phyloP scores from a whole-genome alignment of 257 asterid genomes.

The Scutellaria galericulata region DNA sequence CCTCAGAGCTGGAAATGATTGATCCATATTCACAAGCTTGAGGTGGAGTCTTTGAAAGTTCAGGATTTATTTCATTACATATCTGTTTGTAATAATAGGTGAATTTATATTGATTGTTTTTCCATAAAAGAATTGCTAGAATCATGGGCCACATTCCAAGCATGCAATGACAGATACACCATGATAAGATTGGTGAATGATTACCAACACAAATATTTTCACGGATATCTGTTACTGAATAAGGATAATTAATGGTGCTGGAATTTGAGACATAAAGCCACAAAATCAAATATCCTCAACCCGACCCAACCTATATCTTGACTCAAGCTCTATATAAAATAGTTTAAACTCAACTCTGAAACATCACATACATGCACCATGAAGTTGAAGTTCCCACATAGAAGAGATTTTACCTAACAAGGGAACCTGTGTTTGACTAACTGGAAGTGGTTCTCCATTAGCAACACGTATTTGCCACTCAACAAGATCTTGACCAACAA shows the following conservation, averaged over 20 bases:
- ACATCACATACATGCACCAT: conserved; percentile 23
- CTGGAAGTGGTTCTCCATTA: conserved; percentile 93
- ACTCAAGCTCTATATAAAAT: conserved; percentile 17
- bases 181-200: conserved; percentile 3
- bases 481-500: conserved; percentile 97
- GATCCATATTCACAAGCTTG: too few species aligned
- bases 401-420: conserved; percentile 62
- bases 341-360: conserved; percentile 26
- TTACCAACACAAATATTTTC: neutral
- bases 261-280: neutral
- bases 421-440: conserved; percentile 84
- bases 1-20: too few species aligned
- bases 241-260: conserved; percentile 4
- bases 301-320: conserved; percentile 14
- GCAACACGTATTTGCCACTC: conserved; percentile 99
- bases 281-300: conserved; percentile 2
- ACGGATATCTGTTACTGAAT: neutral
- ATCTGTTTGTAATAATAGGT: too few species aligned
- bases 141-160: neutral
- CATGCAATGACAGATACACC: neutral
- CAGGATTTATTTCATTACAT: too few species aligned
- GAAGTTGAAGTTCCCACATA: conserved; percentile 13
- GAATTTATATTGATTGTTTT: too few species aligned
- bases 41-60: too few species aligned
- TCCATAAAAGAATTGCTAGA: too few species aligned